Evolutionary conservation across 1,284 basidiomycete species (phyloP).

Genomic region (Puccinia hordei): DNA sequence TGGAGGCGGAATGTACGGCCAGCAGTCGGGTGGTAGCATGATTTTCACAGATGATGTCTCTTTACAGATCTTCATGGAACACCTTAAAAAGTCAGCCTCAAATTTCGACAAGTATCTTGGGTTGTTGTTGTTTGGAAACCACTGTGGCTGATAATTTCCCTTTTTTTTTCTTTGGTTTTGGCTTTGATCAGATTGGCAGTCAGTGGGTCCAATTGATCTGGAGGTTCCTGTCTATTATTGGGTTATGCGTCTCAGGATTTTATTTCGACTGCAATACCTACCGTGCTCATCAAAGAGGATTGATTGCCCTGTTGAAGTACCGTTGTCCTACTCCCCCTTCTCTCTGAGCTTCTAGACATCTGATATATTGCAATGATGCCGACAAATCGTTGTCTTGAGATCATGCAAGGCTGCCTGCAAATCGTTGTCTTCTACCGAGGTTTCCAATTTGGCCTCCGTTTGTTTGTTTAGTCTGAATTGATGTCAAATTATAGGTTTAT

Average conservation of each 20-base stretch:
- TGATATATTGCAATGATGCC: background rate
- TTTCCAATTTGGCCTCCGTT: background rate
- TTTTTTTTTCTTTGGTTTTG: background rate
- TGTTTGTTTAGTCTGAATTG: constrained; percentile 1
- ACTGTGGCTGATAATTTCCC: background rate
- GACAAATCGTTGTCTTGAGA: background rate
- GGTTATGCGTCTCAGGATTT: background rate
- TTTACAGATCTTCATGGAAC: constrained; percentile 62
- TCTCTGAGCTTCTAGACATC: background rate
- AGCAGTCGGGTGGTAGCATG: constrained; percentile 69
- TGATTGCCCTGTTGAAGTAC: background rate
- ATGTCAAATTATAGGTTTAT: constrained; percentile 6
- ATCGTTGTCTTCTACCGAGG: background rate
- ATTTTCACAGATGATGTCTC: constrained; percentile 99
- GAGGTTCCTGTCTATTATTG: background rate
- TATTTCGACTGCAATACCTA: background rate
- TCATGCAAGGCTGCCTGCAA: no score
- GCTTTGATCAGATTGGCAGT: constrained; percentile 52
- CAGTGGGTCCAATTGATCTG: constrained; percentile 51
- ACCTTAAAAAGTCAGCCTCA: constrained; percentile 58
- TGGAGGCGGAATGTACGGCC: constrained; percentile 59
- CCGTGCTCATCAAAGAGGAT: background rate
- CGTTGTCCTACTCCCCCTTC: background rate
- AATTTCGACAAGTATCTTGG: background rate
- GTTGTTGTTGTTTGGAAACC: background rate